A percentile compares a stretch with the other conserved stretches of the same genome.
phyloP scores from a whole-genome alignment of 2,329 filamentous ascomycete species.

The Ascochyta pisi region DNA sequence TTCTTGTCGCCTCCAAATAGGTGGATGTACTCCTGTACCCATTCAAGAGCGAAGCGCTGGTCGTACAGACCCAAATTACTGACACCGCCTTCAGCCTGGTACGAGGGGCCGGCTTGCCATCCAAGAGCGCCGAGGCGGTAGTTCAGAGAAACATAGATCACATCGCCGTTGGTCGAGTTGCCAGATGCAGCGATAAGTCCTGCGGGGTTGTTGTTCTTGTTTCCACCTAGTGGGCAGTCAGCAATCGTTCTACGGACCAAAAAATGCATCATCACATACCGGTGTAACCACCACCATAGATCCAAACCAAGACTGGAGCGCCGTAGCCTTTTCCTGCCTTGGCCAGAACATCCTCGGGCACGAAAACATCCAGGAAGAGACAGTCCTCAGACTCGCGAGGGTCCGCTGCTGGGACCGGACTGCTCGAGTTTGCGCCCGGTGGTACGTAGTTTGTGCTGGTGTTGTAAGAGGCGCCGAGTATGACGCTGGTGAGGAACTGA shows the following conservation, averaged over 20 bases:
- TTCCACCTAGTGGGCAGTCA: constrained; percentile 29
- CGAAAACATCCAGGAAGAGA: constrained; percentile 57
- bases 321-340: constrained; percentile 39
- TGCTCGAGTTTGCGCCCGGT: constrained; percentile 36
- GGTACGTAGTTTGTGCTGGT: constrained; percentile 33
- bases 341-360: constrained; percentile 51
- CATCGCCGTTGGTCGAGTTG: constrained; percentile 48
- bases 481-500: constrained; percentile 42
- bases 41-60: constrained; percentile 50
- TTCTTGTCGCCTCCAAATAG: constrained; percentile 49
- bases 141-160: constrained; percentile 55
- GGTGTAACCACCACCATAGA: constrained; percentile 52
- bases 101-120: constrained; percentile 43
- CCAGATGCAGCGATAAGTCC: constrained; percentile 54
- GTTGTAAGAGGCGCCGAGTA: constrained; percentile 41
- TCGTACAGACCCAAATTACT: constrained; percentile 48
- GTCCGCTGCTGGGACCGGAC: constrained; percentile 28
- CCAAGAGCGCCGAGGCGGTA: constrained; percentile 55
- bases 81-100: constrained; percentile 43
- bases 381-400: constrained; percentile 55
- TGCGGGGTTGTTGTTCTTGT: constrained; percentile 52
- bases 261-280: neutral
- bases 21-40: constrained; percentile 50
- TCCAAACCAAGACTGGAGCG: constrained; percentile 58
- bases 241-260: neutral